These are phyloP conservation scores for Populus tomentosa DNA, from an alignment of 441 rosid species.

Conservation along the genomic window DNA sequence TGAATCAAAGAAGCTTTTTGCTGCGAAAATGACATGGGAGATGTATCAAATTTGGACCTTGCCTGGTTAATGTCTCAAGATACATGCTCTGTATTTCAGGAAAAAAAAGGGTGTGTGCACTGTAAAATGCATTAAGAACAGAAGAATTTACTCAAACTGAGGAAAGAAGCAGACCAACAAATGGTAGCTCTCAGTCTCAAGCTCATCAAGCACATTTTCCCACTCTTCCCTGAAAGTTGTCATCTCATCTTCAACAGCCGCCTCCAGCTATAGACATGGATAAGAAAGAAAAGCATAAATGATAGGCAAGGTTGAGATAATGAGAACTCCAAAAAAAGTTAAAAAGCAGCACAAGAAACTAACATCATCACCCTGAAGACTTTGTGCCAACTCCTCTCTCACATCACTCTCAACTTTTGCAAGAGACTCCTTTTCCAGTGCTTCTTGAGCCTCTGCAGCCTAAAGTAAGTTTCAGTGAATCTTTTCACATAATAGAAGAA, in stretches of 20 bases:
- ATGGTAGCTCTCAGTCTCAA: slow-evolving; percentile 85
- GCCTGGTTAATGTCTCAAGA: neutral
- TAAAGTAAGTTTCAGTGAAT: slow-evolving; percentile 46
- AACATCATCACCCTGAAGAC: slow-evolving; percentile 75
- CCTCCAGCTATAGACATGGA: slow-evolving; percentile 50
- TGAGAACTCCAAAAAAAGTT: neutral
- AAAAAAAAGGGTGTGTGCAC: neutral
- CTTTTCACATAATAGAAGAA: neutral
- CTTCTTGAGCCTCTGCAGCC: slow-evolving; percentile 99
- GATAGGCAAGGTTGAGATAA: slow-evolving; percentile 9
- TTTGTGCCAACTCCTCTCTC: slow-evolving; percentile 78
- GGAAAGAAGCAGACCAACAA: slow-evolving; percentile 75
- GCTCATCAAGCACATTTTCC: slow-evolving; percentile 90
- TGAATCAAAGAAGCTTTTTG: neutral
- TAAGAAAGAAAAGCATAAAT: slow-evolving; percentile 23
- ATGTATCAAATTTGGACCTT: neutral
- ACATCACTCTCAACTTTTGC: slow-evolving; percentile 81
- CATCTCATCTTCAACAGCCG: slow-evolving; percentile 83
- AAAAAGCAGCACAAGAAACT: slow-evolving; percentile 27
- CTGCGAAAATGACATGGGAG: neutral
- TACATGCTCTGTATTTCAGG: slow-evolving; percentile 1
- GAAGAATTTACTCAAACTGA: slow-evolving; percentile 30
- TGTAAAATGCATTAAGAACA: slow-evolving; percentile 17
- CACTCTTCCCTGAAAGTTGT: slow-evolving; percentile 70
- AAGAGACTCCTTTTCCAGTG: slow-evolving; percentile 93